Percentiles rank a stretch among this genome's conserved stretches.
phyloP scores from a whole-genome alignment of 345 rosid species.

The Noccaea caerulescens region DNA sequence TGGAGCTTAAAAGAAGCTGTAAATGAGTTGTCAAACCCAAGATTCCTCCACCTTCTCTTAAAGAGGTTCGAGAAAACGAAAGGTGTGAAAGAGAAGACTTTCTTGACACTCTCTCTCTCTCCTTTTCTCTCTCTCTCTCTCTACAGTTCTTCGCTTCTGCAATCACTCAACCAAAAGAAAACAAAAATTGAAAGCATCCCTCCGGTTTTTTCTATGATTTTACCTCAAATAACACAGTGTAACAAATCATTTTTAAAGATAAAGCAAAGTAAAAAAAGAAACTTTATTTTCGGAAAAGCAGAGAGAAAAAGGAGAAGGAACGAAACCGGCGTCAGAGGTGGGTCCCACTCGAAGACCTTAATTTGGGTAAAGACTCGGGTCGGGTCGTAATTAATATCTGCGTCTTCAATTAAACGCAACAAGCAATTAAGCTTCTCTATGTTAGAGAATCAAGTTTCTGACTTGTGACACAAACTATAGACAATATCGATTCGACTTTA shows the following conservation, averaged over 20 bases:
- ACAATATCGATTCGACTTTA: not conserved
- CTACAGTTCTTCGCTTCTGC: constrained; percentile 41
- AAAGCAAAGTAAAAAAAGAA: constrained; percentile 9
- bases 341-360: constrained; percentile 67
- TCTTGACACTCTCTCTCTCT: constrained; percentile 34
- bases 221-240: constrained; percentile 11
- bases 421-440: constrained; percentile 11
- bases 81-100: constrained; percentile 86
- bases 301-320: constrained; percentile 29
- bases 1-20: constrained; percentile 30
- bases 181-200: constrained; percentile 45
- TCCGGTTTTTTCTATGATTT: constrained; percentile 29
- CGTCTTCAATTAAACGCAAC: not conserved
- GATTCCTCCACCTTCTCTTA: constrained; percentile 53
- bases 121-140: constrained; percentile 26
- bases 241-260: constrained; percentile 4
- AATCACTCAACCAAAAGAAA: constrained; percentile 57
- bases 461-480: not conserved
- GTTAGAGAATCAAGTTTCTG: not conserved
- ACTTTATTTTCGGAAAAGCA: constrained; percentile 29
- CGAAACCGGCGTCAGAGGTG: constrained; percentile 68
- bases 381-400: not conserved
- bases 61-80: constrained; percentile 53
- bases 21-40: constrained; percentile 62
- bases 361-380: constrained; percentile 39